Evolutionary conservation across 1,284 basidiomycete genomes (phyloP).

Genomic region (Mycosarcoma maydis): DNA sequence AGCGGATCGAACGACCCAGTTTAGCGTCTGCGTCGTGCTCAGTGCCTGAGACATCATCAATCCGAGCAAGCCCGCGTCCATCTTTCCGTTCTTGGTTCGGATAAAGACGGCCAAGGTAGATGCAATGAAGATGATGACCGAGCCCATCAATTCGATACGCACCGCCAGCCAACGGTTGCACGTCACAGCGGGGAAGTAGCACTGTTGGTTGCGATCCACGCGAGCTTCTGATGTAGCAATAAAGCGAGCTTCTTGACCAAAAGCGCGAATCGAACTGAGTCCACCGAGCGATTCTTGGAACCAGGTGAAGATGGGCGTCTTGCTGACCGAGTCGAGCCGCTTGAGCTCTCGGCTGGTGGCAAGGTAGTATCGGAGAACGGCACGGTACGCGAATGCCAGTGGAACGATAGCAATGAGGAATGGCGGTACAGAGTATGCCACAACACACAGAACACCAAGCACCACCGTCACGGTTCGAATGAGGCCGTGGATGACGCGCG

Average conservation of each 20-base stretch:
- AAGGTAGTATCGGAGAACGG: slow-evolving; percentile 76
- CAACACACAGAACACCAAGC: slow-evolving; percentile 76
- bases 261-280: slow-evolving; percentile 81
- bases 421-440: slow-evolving; percentile 76
- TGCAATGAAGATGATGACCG: slow-evolving; percentile 80
- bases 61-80: slow-evolving; percentile 91
- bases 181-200: slow-evolving; percentile 76
- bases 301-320: slow-evolving; percentile 85
- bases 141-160: slow-evolving; percentile 75
- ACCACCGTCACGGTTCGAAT: slow-evolving; percentile 67
- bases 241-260: slow-evolving; percentile 72
- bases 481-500: slow-evolving; percentile 60
- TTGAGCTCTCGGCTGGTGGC: slow-evolving; percentile 90
- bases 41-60: slow-evolving; percentile 80
- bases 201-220: slow-evolving; percentile 81
- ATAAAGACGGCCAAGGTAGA: slow-evolving; percentile 77
- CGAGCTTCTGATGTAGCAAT: slow-evolving; percentile 79
- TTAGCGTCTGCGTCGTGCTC: slow-evolving; percentile 70
- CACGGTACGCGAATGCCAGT: slow-evolving; percentile 58
- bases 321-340: slow-evolving; percentile 86
- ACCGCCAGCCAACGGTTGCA: slow-evolving; percentile 84
- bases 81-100: slow-evolving; percentile 68
- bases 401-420: slow-evolving; percentile 74
- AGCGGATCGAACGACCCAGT: slow-evolving; percentile 86
- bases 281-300: slow-evolving; percentile 83